These are phyloP conservation scores for Sutorius eximius DNA, from an alignment of 1,284 basidiomycete species.

Conservation along the genomic window DNA sequence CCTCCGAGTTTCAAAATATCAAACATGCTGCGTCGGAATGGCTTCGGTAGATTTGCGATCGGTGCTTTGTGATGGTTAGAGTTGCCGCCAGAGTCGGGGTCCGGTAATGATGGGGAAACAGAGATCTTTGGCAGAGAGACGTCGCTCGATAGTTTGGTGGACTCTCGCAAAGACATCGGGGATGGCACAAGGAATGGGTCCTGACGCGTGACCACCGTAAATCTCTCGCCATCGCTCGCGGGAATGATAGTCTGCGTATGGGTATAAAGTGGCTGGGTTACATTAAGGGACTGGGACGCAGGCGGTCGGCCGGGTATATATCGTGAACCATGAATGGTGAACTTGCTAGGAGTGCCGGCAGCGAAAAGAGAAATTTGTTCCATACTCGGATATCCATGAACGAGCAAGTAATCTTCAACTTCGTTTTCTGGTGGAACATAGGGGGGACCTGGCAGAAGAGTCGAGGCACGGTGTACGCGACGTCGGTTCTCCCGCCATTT, in stretches of 20 bases:
- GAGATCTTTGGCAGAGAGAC: constrained; percentile 3
- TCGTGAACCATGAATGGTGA: constrained; percentile 33
- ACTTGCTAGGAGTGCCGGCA: constrained; percentile 37
- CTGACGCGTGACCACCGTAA: constrained; percentile 25
- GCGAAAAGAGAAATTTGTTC: constrained; percentile 24
- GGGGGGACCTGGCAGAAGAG: constrained; percentile 40
- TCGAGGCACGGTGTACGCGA: constrained; percentile 10
- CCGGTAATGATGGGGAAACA: constrained; percentile 1
- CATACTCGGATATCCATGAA: constrained; percentile 21
- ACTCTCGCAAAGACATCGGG: background rate
- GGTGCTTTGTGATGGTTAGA: background rate
- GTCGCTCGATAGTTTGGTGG: background rate
- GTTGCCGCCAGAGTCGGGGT: background rate
- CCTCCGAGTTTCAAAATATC: constrained; percentile 27
- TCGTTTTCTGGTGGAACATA: constrained; percentile 34
- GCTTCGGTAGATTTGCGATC: constrained; percentile 9
- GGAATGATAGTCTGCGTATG: constrained; percentile 18
- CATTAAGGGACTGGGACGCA: constrained; percentile 12
- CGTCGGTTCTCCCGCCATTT: constrained; percentile 17
- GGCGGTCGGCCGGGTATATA: constrained; percentile 15
- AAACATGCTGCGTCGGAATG: constrained; percentile 31
- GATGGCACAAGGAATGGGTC: constrained; percentile 25
- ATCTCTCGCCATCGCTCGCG: constrained; percentile 30
- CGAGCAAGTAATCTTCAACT: constrained; percentile 15
- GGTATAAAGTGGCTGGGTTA: background rate